Base-by-base conservation (phyloP, 306 rosid genomes). In the Macrotyloma uniflorum region DNA sequence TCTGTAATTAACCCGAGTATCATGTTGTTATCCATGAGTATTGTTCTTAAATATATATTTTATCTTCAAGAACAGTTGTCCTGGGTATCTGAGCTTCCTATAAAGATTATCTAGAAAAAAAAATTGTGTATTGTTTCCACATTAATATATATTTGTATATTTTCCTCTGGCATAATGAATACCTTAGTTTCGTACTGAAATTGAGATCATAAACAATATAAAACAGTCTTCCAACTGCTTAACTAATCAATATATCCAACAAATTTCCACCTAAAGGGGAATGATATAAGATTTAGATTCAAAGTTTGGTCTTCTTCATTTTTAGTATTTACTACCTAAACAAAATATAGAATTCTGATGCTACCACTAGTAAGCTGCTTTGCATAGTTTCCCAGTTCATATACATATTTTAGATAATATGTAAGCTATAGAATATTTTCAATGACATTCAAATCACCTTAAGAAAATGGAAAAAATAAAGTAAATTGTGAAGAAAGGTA, bases 1-100 rank as follows among this genome's bases (percentile, higher is more conserved):
- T 86, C 98, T 94, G 88, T 33, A 75, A 79, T 57, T 35, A 81
- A 50, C 70, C 70, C 82, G 79, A 13, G 62, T 13, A 26, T n/a
- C 84, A 75, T 6, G 54, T 26, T 64, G 79, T 67, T 67, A 81
- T 23, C 57, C 36, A 42, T 77, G 43, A 57, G 47, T 38, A 33
- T 51, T 50, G 42, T 20, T 69, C 74, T 43, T 20, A 51, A 45
- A 61, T 23, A 36, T 46, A 66, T 45, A 58, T 1, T 45, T 53
- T n/a, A 63, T 77, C 70, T 42, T 53, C 33, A 53, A 75, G 66
- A 73, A 66, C 18, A 59, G 30, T n/a, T 23, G 24, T 61, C 1
- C 38, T 3, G 36, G 42, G 43, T 32, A 45, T 43, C 32, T 51
- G 55, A 45, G 53, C 47, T 65, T 84, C 53, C 72, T 42, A 74